Conservation (phyloP, 1,139 yeast genomes). For the Geotrichum klebahnii region DNA sequence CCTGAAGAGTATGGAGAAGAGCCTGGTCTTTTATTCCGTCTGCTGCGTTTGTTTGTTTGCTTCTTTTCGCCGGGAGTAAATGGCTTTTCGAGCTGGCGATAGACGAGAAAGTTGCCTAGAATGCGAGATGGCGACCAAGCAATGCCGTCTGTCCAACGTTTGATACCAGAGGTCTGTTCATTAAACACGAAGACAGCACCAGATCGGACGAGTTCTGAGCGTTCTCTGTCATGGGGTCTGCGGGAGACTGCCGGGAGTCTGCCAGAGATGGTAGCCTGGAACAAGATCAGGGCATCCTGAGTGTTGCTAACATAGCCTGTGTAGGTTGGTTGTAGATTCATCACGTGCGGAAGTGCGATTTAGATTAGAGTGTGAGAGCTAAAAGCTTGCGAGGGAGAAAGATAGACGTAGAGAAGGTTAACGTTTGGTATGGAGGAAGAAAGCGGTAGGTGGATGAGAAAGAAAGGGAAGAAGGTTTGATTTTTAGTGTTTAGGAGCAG, state of each 20-base stretch:
- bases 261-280: conserved; percentile 69
- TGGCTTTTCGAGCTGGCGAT: conserved; percentile 67
- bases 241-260: conserved; percentile 63
- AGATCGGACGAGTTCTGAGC: conserved; percentile 59
- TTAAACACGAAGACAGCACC: conserved; percentile 83
- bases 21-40: conserved; percentile 10
- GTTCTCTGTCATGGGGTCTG: conserved; percentile 78
- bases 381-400: background rate
- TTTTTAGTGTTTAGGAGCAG: no score
- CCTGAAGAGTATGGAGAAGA: conserved; percentile 5
- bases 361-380: background rate
- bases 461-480: no score
- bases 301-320: conserved; percentile 77
- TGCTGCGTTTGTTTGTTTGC: conserved; percentile 34
- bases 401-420: background rate
- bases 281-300: conserved; percentile 72
- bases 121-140: conserved; percentile 91
- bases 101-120: conserved; percentile 74
- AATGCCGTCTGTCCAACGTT: conserved; percentile 92
- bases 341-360: conserved; percentile 22
- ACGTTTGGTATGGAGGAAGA: no score
- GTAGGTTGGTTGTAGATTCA: conserved; percentile 56
- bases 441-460: no score
- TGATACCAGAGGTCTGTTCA: conserved; percentile 77
- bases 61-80: conserved; percentile 44